phyloP scores from a whole-genome alignment of 1,139 yeast species.

The Waltiozyma sp. region DNA sequence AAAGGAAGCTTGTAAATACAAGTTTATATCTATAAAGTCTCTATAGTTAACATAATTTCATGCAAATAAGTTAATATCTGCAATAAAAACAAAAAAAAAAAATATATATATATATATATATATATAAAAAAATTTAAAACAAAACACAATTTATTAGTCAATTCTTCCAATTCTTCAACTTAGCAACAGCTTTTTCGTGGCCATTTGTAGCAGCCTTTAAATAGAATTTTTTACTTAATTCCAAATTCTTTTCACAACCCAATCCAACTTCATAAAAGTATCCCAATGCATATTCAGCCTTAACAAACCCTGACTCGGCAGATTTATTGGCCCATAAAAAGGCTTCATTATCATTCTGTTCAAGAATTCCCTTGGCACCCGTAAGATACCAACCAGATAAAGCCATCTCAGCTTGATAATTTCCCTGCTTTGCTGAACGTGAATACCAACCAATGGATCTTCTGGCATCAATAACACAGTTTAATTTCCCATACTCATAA shows the following conservation, averaged over 20 bases:
- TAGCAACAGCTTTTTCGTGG: conserved; percentile 39
- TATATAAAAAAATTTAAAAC: too few species aligned
- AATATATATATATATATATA: too few species aligned
- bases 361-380: conserved; percentile 64
- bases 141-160: too few species aligned
- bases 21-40: too few species aligned
- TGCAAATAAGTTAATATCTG: too few species aligned
- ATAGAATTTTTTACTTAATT: conserved; percentile 43
- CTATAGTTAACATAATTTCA: too few species aligned
- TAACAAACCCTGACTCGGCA: conserved; percentile 65
- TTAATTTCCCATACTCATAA: conserved; percentile 76
- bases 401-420: conserved; percentile 83
- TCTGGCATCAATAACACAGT: conserved; percentile 53
- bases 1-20: too few species aligned
- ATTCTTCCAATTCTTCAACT: conserved; percentile 7
- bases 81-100: too few species aligned
- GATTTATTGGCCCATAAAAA: conserved; percentile 85
- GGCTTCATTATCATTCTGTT: conserved; percentile 68
- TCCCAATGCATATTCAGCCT: conserved; percentile 81
- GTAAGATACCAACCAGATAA: conserved; percentile 86
- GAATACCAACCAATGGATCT: conserved; percentile 87
- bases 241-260: conserved; percentile 40
- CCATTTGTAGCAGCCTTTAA: conserved; percentile 50
- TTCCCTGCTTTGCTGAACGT: conserved; percentile 62
- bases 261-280: conserved; percentile 72